These are phyloP conservation scores for Pseudogymnoascus sp. DNA, from an alignment of 2,329 filamentous ascomycete species.

Conservation along the genomic window DNA sequence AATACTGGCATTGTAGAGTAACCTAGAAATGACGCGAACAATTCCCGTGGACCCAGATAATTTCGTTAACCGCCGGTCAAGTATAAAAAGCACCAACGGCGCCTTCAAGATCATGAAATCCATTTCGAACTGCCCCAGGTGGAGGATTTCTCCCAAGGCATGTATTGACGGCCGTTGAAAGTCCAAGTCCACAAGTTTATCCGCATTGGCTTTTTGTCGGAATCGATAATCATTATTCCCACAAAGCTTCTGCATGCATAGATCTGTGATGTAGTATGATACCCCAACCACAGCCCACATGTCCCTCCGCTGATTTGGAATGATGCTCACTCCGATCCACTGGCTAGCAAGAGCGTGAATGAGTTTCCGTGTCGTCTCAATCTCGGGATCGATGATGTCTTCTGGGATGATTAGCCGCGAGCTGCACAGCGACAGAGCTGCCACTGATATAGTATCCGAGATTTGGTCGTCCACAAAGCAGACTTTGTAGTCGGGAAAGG, in stretches of 20 bases:
- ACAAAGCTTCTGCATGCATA: slow-evolving; percentile 82
- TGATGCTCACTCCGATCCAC: slow-evolving; percentile 89
- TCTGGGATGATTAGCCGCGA: slow-evolving; percentile 76
- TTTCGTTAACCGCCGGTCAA: slow-evolving; percentile 86
- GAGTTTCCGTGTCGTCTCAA: slow-evolving; percentile 70
- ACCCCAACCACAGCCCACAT: slow-evolving; percentile 85
- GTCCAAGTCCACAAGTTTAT: slow-evolving; percentile 74
- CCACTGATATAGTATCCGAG: slow-evolving; percentile 64
- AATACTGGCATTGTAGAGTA: slow-evolving; percentile 78
- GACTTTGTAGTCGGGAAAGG: slow-evolving; percentile 84
- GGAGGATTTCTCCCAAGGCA: slow-evolving; percentile 67
- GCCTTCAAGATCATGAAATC: slow-evolving; percentile 90
- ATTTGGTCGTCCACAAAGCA: slow-evolving; percentile 89
- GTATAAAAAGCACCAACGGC: slow-evolving; percentile 81
- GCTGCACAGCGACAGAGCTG: slow-evolving; percentile 81
- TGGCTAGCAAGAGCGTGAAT: slow-evolving; percentile 81
- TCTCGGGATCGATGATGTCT: slow-evolving; percentile 75
- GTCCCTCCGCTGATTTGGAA: slow-evolving; percentile 71
- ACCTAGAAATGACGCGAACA: slow-evolving; percentile 72
- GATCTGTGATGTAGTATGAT: slow-evolving; percentile 89
- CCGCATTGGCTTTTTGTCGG: slow-evolving; percentile 75
- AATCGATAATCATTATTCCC: slow-evolving; percentile 94
- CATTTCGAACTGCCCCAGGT: slow-evolving; percentile 73
- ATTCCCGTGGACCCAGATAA: slow-evolving; percentile 77
- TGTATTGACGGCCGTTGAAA: slow-evolving; percentile 73